Evolutionary conservation across 257 asterid species (phyloP), one percentile per base, ranked within the genome.

Genomic region (Solanum pennellii): DNA sequence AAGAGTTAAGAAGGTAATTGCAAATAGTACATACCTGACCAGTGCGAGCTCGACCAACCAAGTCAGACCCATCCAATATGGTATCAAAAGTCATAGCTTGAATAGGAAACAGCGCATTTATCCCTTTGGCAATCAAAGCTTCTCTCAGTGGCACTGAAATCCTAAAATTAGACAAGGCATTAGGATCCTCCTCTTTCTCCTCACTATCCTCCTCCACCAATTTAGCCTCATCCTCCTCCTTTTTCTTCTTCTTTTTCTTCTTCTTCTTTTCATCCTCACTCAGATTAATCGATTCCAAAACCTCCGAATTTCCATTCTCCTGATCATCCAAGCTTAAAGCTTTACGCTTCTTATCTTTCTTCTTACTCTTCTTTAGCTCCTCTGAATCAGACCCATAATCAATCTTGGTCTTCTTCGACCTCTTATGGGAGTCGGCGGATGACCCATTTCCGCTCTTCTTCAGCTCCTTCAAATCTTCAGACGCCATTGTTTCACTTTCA

Each of bases 11-110:
- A 42, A 74, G 39, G 23, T 20, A 29, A 62, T 7, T 12, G 47
- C 29, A 71, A 35, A 37, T 12, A 21, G 27, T 9, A 21, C 42
- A 86, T 85, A 95, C 99, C 98, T 95, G 98, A 60, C 99, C 99
- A 83, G 99, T 96, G 31, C 97, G 93, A 2, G 99, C 98, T 84
- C 99, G 92, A 42, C 99, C 99, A 52, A 96, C 96, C 94, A 96
- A 92, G 94, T 96, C 99, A 27, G 91, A 86, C 7, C 98, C 99
- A 90, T 96, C 98, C 25, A 94, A 90, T 60, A 96, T 85, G 29
- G 88, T 88, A 89, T 94, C 71, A 82, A 95, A 96, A 52, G 98
- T 94, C 97, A 93, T 94, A 8, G 98, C 98, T 89, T 96, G 99
- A 86, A 96, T 96, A 15, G 97, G 98, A 86, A 95, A 96, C 89